Base-by-base conservation (phyloP, 176 grass and related monocot genomes). In the Dendrocalamus sinicus region DNA sequence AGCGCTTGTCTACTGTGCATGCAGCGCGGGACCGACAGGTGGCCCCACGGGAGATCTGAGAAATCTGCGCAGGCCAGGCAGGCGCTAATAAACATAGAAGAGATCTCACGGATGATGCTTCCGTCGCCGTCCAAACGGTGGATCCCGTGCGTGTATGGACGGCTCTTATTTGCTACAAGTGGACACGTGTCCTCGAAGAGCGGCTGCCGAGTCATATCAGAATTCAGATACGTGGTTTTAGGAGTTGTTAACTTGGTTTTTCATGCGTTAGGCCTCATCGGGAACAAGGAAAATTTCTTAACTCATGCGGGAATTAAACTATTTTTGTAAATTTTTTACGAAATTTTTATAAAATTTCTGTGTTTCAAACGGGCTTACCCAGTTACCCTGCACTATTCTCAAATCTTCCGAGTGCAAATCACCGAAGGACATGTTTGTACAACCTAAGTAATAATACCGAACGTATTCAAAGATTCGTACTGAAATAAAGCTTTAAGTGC, bases 11-110 rank as follows among this genome's bases (percentile, higher is more conserved):
- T 14, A 3, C 12, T 67, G 63, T 15, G 24, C 14, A 14, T 2
- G 62, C 63, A 10, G 19, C 54, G 10, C n/a, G 10, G 11, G n/a
- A 12, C n/a, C 10, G n/a, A 60, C 74, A 67, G 64, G 20, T 73
- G 41, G 86, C 57, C 55, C 86, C 71, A 74, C 55, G 40, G 30
- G 54, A 77, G 87, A 89, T 89, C 40, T 65, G n/a, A 39, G 63
- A 55, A 30, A 78, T 78, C 75, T 66, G 35, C 26, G 14, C 66
- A 12, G 78, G 77, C 40, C 57, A 76, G 83, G 22, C 57, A 76
- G 83, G 22, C 58, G 3, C 19, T 55, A 20, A 8, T 7, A 44
- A 8, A 8, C 1, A 54, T 1, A 2, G 53, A 55, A 0, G 20
- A 23, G 11, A 20, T 69, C 66, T 43, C 65, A 39, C 37, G 80